phyloP scores from a whole-genome alignment of 2,329 filamentous ascomycete genomes.

The Dothistroma pini region DNA sequence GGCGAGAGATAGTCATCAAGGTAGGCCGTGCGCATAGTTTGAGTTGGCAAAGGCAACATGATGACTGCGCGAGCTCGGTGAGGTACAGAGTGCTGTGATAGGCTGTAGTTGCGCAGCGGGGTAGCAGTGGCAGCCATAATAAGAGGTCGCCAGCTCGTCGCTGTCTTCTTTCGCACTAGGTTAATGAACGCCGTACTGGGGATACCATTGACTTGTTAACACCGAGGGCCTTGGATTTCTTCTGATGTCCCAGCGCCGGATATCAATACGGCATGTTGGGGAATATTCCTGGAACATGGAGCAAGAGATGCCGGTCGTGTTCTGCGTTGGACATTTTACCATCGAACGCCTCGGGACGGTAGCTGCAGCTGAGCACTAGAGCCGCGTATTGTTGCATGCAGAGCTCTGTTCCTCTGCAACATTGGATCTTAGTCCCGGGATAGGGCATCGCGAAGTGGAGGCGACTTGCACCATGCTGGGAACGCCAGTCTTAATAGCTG shows the following conservation, averaged over 20 bases:
- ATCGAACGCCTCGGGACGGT: not conserved
- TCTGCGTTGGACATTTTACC: not conserved
- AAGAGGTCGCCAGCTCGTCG: not conserved
- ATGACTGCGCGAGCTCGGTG: constrained; percentile 9
- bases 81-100: not conserved
- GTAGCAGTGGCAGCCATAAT: not conserved
- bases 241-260: not conserved
- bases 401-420: not conserved
- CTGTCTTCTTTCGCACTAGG: not conserved
- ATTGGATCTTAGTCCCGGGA: not conserved
- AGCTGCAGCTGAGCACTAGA: not conserved
- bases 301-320: not conserved
- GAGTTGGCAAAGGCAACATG: constrained; percentile 4
- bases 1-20: constrained; percentile 5
- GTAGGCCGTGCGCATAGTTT: constrained; percentile 5
- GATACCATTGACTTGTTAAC: not conserved
- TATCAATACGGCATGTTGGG: not conserved
- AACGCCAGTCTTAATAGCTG: not conserved
- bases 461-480: not conserved
- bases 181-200: not conserved
- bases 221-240: not conserved
- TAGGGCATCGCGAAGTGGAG: not conserved
- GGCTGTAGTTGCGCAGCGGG: not conserved
- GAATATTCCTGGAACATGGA: not conserved
- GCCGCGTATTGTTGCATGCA: not conserved